These are phyloP conservation scores for Penicillium sp. DNA, from an alignment of 2,329 filamentous ascomycete species.

Conservation along the genomic window DNA sequence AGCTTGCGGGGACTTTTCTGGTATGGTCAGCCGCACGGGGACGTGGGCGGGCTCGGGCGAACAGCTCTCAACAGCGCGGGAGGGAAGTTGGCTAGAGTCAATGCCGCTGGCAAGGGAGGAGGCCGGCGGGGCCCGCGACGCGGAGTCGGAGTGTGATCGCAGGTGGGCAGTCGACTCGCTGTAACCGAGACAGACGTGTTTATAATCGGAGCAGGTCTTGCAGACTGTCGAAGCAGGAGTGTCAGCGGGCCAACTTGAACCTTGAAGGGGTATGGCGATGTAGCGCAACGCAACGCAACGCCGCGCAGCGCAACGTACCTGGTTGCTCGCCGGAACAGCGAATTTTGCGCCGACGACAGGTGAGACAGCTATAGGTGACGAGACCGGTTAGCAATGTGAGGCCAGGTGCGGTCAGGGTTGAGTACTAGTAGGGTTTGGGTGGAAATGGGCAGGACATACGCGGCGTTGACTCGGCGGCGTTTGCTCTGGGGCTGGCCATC, in stretches of 20 bases:
- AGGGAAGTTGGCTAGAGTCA: conserved; percentile 21
- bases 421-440: background rate
- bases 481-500: conserved; percentile 81
- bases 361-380: conserved; percentile 61
- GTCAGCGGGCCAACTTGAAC: too few relatives aligned
- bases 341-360: conserved; percentile 76
- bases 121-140: conserved; percentile 27
- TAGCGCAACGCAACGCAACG: conserved; percentile 29
- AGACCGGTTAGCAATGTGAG: conserved; percentile 13
- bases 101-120: conserved; percentile 19
- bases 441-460: conserved; percentile 55
- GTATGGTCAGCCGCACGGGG: conserved; percentile 6
- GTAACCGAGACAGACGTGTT: conserved; percentile 71
- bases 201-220: conserved; percentile 73
- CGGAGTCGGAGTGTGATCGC: conserved; percentile 37
- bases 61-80: conserved; percentile 29
- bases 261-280: background rate
- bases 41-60: conserved; percentile 30
- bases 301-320: conserved; percentile 37
- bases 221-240: conserved; percentile 49
- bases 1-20: conserved; percentile 20
- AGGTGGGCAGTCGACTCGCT: conserved; percentile 50
- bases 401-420: too few relatives aligned
- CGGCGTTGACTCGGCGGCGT: conserved; percentile 76
- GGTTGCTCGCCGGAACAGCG: conserved; percentile 75